phyloP scores from a whole-genome alignment of 805 yeast species.

The Metschnikowia matae region DNA sequence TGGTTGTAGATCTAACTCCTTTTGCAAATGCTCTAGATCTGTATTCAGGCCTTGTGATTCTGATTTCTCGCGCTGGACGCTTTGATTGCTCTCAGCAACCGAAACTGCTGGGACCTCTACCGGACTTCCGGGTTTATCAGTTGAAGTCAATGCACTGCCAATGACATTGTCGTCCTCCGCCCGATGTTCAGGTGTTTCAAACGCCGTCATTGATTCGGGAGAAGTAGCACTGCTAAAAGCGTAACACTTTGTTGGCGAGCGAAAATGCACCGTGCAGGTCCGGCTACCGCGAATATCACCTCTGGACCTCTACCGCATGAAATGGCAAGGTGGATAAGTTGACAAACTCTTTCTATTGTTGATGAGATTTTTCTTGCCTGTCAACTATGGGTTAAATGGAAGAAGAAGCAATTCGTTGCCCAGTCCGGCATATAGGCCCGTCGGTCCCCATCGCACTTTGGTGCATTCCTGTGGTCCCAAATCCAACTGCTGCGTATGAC shows the following conservation, averaged over 20 bases:
- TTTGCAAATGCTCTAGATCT: conserved; percentile 10
- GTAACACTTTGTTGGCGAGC: conserved; percentile 3
- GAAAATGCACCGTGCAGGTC: conserved; percentile 2
- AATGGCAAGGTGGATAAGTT: no score
- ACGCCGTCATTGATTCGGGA: background rate
- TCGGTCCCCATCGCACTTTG: background rate
- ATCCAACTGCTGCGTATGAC: background rate
- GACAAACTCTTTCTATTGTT: no score
- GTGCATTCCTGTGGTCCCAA: conserved; percentile 1
- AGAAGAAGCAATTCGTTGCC: background rate
- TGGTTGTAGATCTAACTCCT: conserved; percentile 14
- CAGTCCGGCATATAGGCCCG: background rate
- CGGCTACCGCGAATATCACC: background rate
- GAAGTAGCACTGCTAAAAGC: background rate
- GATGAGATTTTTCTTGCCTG: background rate
- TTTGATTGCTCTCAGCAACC: background rate
- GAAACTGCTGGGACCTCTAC: background rate
- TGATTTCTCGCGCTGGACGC: background rate
- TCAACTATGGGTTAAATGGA: background rate
- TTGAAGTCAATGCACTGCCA: no score
- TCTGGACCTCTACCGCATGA: background rate
- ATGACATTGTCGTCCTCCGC: background rate
- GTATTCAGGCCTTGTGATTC: background rate
- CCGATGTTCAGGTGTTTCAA: background rate
- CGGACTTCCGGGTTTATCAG: background rate